Conservation (phyloP, 331 rosid species). For the Stylosanthes scabra region DNA sequence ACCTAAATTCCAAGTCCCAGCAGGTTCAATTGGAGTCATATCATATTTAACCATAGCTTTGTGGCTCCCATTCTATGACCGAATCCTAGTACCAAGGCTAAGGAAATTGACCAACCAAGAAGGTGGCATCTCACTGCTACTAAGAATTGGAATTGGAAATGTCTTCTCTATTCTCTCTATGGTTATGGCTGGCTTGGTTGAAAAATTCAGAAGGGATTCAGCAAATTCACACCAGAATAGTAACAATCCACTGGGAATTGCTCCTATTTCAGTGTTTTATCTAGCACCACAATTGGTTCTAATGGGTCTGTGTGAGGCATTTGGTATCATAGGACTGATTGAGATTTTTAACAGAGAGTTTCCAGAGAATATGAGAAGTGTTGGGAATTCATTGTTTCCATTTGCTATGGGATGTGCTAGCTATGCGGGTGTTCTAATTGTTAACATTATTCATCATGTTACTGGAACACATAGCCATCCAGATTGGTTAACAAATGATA, state of each 20-base stretch:
- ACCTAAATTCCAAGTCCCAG: constrained; percentile 64
- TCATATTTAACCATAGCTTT: constrained; percentile 56
- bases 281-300: constrained; percentile 68
- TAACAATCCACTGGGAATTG: constrained; percentile 17
- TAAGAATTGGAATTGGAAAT: constrained; percentile 66
- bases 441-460: constrained; percentile 53
- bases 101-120: constrained; percentile 55
- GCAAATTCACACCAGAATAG: constrained; percentile 38
- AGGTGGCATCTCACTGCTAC: constrained; percentile 60
- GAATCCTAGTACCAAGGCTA: constrained; percentile 48
- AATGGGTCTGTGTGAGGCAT: constrained; percentile 76
- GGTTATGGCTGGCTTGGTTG: constrained; percentile 64
- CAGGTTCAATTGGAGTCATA: constrained; percentile 67
- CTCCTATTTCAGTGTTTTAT: constrained; percentile 66
- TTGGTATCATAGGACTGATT: constrained; percentile 60
- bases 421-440: constrained; percentile 50
- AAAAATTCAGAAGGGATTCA: constrained; percentile 51
- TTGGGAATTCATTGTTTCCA: constrained; percentile 65
- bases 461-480: constrained; percentile 38
- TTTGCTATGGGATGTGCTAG: constrained; percentile 56
- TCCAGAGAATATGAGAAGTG: constrained; percentile 84
- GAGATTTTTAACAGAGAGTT: constrained; percentile 79
- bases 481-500: constrained; percentile 72
- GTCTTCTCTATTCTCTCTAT: constrained; percentile 61
- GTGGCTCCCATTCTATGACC: constrained; percentile 68